These are phyloP conservation scores for Ustilago loliicola DNA, from an alignment of 1,284 basidiomycete genomes.

Conservation along the genomic window DNA sequence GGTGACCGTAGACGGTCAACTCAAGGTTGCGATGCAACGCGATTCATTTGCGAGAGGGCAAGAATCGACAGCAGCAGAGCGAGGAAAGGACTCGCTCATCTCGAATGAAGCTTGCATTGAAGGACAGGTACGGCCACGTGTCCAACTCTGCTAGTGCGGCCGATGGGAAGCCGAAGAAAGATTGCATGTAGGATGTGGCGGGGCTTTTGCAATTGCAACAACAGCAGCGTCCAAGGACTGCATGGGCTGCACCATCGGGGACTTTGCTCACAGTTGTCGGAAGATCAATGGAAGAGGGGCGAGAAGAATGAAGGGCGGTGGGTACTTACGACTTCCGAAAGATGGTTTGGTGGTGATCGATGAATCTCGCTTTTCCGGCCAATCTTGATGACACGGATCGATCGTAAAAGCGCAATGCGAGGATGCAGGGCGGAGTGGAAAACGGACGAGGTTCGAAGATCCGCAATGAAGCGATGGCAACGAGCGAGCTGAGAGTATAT, in stretches of 20 bases:
- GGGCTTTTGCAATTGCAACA: neutral
- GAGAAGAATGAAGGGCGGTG: slow-evolving; percentile 19
- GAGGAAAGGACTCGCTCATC: neutral
- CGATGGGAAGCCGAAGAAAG: slow-evolving; percentile 5
- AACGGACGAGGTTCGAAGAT: neutral
- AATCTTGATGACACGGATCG: neutral
- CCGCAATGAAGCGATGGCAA: neutral
- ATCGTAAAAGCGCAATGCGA: slow-evolving; percentile 34
- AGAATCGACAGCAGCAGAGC: neutral
- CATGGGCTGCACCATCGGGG: neutral
- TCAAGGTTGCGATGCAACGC: slow-evolving; percentile 7
- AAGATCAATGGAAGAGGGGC: neutral
- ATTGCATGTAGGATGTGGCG: neutral
- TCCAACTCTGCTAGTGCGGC: neutral
- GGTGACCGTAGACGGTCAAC: slow-evolving; percentile 6
- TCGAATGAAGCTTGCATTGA: neutral
- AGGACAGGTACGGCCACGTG: slow-evolving; percentile 9
- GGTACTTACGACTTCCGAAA: slow-evolving; percentile 37
- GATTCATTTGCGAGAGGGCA: slow-evolving; percentile 6
- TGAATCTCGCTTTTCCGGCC: neutral
- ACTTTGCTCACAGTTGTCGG: neutral
- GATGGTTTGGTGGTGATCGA: slow-evolving; percentile 3
- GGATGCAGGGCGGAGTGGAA: neutral
- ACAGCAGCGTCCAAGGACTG: neutral
- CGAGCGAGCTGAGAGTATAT: neutral